These are phyloP conservation scores for Microascus cirrosus DNA, from an alignment of 2,329 filamentous ascomycete genomes.

Conservation along the genomic window DNA sequence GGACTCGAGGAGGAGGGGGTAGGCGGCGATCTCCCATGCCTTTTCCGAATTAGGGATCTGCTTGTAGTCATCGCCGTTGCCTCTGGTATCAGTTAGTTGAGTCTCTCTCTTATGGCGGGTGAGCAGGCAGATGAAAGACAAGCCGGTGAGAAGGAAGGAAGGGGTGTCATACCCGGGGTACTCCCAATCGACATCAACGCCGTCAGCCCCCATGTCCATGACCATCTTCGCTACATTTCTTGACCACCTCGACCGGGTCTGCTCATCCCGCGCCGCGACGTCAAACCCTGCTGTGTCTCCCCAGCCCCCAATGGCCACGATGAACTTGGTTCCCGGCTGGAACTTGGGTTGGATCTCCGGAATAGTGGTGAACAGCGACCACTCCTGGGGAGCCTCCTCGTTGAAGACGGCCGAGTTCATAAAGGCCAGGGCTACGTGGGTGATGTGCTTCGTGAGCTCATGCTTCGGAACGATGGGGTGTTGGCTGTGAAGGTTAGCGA, in stretches of 20 bases:
- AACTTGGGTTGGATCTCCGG: constrained; percentile 24
- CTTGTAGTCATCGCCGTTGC: constrained; percentile 63
- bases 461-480: constrained; percentile 29
- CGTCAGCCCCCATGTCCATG: constrained; percentile 51
- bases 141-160: neutral
- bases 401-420: constrained; percentile 44
- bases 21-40: constrained; percentile 50
- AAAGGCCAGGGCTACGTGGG: constrained; percentile 48
- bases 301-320: constrained; percentile 68
- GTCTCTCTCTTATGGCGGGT: no score
- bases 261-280: constrained; percentile 37
- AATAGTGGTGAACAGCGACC: constrained; percentile 43
- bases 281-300: constrained; percentile 56
- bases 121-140: no score
- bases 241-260: constrained; percentile 46
- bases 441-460: constrained; percentile 29
- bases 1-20: constrained; percentile 46
- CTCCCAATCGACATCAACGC: constrained; percentile 53
- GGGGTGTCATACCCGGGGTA: constrained; percentile 32
- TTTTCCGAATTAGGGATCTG: constrained; percentile 48
- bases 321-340: constrained; percentile 42
- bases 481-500: constrained; percentile 23
- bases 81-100: constrained; percentile 22
- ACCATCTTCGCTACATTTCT: constrained; percentile 55
- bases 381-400: constrained; percentile 22